Evolutionary conservation across 768 basidiomycete species (phyloP), one percentile per base, ranked within the genome.

Genomic region (Lactarius hengduanensis): DNA sequence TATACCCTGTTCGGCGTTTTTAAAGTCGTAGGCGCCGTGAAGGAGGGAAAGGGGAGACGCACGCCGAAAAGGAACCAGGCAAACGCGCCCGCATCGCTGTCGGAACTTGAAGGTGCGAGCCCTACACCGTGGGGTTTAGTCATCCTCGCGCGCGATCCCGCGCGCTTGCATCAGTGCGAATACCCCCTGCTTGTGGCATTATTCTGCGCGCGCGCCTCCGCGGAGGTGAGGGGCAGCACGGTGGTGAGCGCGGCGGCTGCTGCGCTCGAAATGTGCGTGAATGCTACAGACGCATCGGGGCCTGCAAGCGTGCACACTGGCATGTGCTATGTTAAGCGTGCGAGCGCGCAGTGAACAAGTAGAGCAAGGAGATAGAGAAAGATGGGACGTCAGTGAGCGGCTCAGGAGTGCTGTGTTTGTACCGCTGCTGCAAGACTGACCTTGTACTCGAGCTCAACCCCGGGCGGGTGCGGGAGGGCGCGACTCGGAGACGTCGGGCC

Each of bases 51-150:
- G 16, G 4, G 40, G 30, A 32, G 30, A 32, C 26, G 2, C 22
- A 76, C 87, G 71, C 96, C 95, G 73, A 96, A 98, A 43, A 99
- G 78, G 78, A 96, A 99, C 83, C 88, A 92, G 34, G 88, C 82
- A 72, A 97, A 98, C 36, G 78, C 73, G 32, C 85, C 38, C n/a
- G 38, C 86, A 64, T 88, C 83, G 1, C 86, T 88, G 72, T 98
- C 96, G 30, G 30, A 32, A 5, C 30, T 32, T 32, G 30, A 32
- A 32, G 30, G 30, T 8, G 30, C 30, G 30, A 32, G 30, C 30
- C 30, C 30, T 7, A 6, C 30, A 32, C 30, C 30, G 30, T 32
- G 30, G 0, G 30, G 30, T 32, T 32, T 8, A 32, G 30, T 32
- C 30, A 7, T 32, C 30, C 30, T 32, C 30, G 30, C n/a, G n/a